A percentile compares a stretch with the other conserved stretches of the same genome.
phyloP scores from a whole-genome alignment of 352 stramenopile genomes.

The Phytopythium vexans region DNA sequence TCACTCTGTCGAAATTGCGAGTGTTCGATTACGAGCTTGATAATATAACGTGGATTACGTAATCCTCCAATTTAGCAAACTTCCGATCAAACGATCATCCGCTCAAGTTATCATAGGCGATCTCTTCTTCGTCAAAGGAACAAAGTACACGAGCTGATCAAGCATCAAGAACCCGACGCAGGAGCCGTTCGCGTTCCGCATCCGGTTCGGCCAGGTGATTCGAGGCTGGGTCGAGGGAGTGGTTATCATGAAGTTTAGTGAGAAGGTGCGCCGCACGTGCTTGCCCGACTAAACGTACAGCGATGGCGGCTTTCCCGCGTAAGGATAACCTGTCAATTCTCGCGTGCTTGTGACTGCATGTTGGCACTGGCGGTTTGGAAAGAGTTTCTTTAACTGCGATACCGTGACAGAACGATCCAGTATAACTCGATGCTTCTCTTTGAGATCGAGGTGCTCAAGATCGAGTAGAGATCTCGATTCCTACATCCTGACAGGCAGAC shows the following conservation, averaged over 20 bases:
- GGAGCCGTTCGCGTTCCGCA: conserved; percentile 90
- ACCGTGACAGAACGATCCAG: conserved; percentile 77
- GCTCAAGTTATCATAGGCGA: too few species aligned
- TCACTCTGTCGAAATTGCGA: too few species aligned
- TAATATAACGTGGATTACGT: too few species aligned
- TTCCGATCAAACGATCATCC: too few species aligned
- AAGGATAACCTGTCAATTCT: conserved; percentile 80
- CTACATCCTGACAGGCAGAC: too few species aligned
- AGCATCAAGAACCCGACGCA: conserved; percentile 94
- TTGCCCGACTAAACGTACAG: conserved; percentile 96
- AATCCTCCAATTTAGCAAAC: too few species aligned
- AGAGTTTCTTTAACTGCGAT: conserved; percentile 34
- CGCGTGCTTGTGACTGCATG: conserved; percentile 10
- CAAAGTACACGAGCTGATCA: not conserved
- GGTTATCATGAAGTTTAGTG: conserved; percentile 82
- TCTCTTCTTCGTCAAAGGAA: not conserved
- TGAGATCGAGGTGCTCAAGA: conserved; percentile 91
- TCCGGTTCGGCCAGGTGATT: conserved; percentile 93
- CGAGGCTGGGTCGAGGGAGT: conserved; percentile 96
- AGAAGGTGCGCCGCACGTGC: conserved; percentile 90
- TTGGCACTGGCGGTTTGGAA: conserved; percentile 4
- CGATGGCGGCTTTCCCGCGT: conserved; percentile 87
- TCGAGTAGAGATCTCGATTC: conserved; percentile 39
- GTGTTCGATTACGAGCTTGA: too few species aligned
- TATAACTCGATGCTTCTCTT: conserved; percentile 90